Percentiles rank a stretch among this genome's conserved stretches.
Conservation (phyloP, 768 basidiomycete species). For the Leucosporidium yakuticum region DNA sequence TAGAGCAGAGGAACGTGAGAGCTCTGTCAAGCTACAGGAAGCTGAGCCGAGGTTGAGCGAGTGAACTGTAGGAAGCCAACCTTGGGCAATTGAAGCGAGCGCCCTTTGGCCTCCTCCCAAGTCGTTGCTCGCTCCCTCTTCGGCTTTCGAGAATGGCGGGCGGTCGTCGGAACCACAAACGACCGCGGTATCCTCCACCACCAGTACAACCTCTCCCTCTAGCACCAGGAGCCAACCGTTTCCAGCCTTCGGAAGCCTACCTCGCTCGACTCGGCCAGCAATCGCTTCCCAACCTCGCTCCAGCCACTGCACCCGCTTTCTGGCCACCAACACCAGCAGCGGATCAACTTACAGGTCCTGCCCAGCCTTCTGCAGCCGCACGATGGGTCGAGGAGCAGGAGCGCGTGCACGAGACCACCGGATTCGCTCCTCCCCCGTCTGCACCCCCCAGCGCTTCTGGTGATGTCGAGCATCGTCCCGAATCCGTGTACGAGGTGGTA, state of each 20-base stretch:
- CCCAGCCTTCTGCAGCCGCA: not conserved
- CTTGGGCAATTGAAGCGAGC: no score
- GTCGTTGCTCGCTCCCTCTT: no score
- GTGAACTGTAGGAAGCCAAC: no score
- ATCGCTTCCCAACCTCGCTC: not conserved
- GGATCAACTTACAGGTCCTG: not conserved
- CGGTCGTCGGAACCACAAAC: no score
- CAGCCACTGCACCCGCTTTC: not conserved
- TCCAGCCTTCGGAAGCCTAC: not conserved
- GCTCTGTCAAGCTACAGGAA: no score
- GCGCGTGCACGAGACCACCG: not conserved
- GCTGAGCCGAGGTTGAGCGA: no score
- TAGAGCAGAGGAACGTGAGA: conserved; percentile 38
- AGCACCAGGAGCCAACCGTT: not conserved
- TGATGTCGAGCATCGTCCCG: no score
- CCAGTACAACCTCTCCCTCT: no score
- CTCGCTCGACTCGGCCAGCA: conserved; percentile 1
- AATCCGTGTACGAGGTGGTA: no score
- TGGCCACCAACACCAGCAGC: not conserved
- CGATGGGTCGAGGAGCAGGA: not conserved
- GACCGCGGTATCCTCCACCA: no score
- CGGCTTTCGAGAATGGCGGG: no score
- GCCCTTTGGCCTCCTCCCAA: no score
- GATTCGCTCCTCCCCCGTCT: not conserved
- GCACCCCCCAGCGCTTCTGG: not conserved